Percentiles rank a stretch among this genome's conserved stretches.
Conservation (phyloP, 805 yeast species). For the Cyberlindnera mrakii region DNA sequence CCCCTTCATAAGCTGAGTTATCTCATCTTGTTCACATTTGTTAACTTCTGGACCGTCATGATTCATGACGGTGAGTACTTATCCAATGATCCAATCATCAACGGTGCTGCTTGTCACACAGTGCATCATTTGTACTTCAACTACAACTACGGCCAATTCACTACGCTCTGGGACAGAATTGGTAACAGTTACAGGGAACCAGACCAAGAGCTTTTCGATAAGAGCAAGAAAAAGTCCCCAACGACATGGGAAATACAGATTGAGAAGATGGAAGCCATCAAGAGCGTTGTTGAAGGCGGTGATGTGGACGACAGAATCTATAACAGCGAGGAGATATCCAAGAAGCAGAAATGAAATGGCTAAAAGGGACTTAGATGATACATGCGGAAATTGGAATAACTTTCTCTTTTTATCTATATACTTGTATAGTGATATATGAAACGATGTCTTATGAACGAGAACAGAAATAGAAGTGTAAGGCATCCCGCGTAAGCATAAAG, state of each 20-base stretch:
- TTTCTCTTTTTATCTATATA: background rate
- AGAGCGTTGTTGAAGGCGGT: slow-evolving; percentile 74
- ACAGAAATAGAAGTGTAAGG: background rate
- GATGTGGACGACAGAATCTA: slow-evolving; percentile 71
- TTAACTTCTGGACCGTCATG: slow-evolving; percentile 97
- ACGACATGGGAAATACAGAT: slow-evolving; percentile 68
- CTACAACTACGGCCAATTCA: slow-evolving; percentile 97
- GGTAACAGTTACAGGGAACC: slow-evolving; percentile 94
- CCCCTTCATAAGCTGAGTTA: slow-evolving; percentile 88
- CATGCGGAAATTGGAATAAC: too few species aligned
- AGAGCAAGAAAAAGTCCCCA: slow-evolving; percentile 47
- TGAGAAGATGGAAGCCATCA: slow-evolving; percentile 69
- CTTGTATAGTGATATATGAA: background rate
- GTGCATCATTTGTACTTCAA: slow-evolving; percentile 95
- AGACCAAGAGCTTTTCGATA: slow-evolving; percentile 77
- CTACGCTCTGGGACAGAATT: slow-evolving; percentile 96
- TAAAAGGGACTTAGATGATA: background rate
- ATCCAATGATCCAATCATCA: slow-evolving; percentile 88
- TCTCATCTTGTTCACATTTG: slow-evolving; percentile 77
- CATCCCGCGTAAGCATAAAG: too few species aligned
- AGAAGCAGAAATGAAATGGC: background rate
- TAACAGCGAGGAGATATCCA: slow-evolving; percentile 38
- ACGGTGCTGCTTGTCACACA: slow-evolving; percentile 98
- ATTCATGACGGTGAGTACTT: slow-evolving; percentile 96
- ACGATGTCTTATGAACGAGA: background rate